These are phyloP conservation scores for Macrocybe sp. DNA, from an alignment of 1,284 basidiomycete genomes.

Conservation along the genomic window DNA sequence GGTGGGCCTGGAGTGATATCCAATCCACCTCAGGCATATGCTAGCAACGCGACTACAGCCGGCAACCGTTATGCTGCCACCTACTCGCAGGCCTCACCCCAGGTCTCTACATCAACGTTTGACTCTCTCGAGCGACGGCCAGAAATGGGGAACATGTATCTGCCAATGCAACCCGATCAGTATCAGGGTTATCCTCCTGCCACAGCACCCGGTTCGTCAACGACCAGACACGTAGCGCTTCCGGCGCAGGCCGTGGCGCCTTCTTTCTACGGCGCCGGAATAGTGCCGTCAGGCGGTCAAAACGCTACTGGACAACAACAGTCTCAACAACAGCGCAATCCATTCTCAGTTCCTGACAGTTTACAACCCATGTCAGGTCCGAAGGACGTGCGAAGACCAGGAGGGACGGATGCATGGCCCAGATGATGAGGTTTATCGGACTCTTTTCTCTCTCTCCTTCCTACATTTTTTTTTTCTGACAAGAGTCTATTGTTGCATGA, in stretches of 20 bases:
- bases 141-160: constrained; percentile 65
- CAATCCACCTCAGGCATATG: constrained; percentile 69
- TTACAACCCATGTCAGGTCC: constrained; percentile 33
- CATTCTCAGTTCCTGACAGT: constrained; percentile 42
- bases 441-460: constrained; percentile 17
- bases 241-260: constrained; percentile 46
- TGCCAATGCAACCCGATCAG: constrained; percentile 76
- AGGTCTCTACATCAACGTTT: constrained; percentile 41
- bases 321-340: constrained; percentile 43
- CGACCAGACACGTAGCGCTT: constrained; percentile 40
- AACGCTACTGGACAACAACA: constrained; percentile 23
- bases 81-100: constrained; percentile 37
- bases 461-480: constrained; percentile 10
- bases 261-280: constrained; percentile 66
- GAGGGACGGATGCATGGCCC: constrained; percentile 73
- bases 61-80: constrained; percentile 54
- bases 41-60: constrained; percentile 43
- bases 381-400: constrained; percentile 59
- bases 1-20: constrained; percentile 50
- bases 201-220: constrained; percentile 21
- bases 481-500: constrained; percentile 8
- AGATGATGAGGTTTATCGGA: constrained; percentile 40
- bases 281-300: constrained; percentile 45
- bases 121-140: constrained; percentile 56
- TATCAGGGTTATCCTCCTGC: constrained; percentile 51